phyloP scores from a whole-genome alignment of 1,139 yeast species.

The Pichia sp. region DNA sequence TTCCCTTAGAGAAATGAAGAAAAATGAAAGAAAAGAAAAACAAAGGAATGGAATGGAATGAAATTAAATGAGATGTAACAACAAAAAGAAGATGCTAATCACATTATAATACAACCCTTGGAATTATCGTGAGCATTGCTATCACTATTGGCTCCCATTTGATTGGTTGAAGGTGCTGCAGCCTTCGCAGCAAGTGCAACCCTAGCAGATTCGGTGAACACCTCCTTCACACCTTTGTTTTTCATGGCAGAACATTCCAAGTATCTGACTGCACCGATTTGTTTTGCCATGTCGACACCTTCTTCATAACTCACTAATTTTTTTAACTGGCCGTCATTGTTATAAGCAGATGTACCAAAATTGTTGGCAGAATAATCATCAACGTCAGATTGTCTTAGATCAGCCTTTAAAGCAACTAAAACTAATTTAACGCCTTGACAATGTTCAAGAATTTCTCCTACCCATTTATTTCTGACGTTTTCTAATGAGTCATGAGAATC shows the following conservation, averaged over 20 bases:
- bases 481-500: slow-evolving; percentile 93
- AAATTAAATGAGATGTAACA: too few species aligned
- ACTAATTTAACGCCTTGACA: slow-evolving; percentile 95
- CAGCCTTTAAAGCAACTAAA: slow-evolving; percentile 90
- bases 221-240: slow-evolving; percentile 93
- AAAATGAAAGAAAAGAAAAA: too few species aligned
- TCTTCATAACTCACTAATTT: slow-evolving; percentile 70
- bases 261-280: slow-evolving; percentile 77
- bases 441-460: slow-evolving; percentile 91
- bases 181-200: slow-evolving; percentile 91
- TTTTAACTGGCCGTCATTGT: slow-evolving; percentile 30
- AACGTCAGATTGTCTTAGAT: slow-evolving; percentile 52
- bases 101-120: slow-evolving; percentile 22
- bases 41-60: too few species aligned
- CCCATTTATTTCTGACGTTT: slow-evolving; percentile 94
- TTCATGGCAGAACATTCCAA: slow-evolving; percentile 92
- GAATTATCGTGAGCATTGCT: neutral
- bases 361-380: slow-evolving; percentile 10
- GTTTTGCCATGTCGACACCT: slow-evolving; percentile 79
- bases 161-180: slow-evolving; percentile 24
- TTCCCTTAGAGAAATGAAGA: too few species aligned
- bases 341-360: slow-evolving; percentile 15
- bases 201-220: slow-evolving; percentile 94
- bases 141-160: slow-evolving; percentile 2
- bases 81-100: slow-evolving; percentile 2